Base-by-base conservation (phyloP, 1,284 basidiomycete genomes). In the Serendipita sp. region DNA sequence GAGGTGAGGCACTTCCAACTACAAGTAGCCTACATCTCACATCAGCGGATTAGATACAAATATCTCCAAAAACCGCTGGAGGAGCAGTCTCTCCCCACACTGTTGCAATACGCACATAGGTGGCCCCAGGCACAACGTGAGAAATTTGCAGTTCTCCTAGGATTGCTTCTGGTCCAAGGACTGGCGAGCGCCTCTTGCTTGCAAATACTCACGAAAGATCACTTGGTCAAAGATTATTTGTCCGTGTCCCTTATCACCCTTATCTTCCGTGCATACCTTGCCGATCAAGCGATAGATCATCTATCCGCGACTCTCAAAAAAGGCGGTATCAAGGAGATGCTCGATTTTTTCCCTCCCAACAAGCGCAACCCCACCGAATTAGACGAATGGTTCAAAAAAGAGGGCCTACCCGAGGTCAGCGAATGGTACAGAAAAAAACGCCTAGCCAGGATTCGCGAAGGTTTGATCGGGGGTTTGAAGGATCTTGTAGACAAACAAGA, bases 21-120 rank as follows among this genome's bases (percentile, higher is more conserved):
- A 26, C 29, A 30, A 53, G 15, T 53, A 53, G 32, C 62, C 6
- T 58, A 13, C 35, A 44, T 60, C 15, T 30, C 12, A n/a, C 32
- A 15, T 10, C 2, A 34, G 32, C 38, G 35, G 29, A 41, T 10
- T 69, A 93, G 91, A 75, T 98, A 96, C 81, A 97, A 97, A 74
- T 98, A 97, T 79, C 88, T 98, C 68, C 94, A 97, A 76, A 92
- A 88, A 74, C 92, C 93, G 49, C 84, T 98, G 60, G 94, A 97
- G 75, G 87, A 87, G 72, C 82, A 79, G 47, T 82, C 91, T 64
- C 79, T 98, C 35, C 89, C 91, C 2, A 82, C 81, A 61, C 80
- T 98, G 62, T 76, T 98, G 66, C 92, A 95, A 72, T 96, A 96
- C 72, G 83, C 90, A 70, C 84, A 91, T 71, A 85, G 88, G 15